Conservation (phyloP, 306 rosid genomes). For the Cicer cuneatum region DNA sequence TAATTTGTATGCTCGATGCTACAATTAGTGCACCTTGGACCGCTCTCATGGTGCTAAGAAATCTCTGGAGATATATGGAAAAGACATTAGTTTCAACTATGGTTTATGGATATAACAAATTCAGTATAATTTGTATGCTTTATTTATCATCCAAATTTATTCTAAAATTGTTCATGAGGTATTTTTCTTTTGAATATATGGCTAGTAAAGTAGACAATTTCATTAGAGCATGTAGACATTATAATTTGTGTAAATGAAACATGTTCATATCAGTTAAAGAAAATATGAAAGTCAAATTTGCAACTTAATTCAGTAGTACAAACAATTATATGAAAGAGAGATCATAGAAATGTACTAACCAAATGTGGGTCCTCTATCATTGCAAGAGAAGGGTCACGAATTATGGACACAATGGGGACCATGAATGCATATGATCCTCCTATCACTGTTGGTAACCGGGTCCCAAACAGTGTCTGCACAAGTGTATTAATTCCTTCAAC, state of each 20-base stretch:
- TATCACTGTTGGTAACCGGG: constrained; percentile 89
- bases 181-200: no score
- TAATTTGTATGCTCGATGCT: constrained; percentile 87
- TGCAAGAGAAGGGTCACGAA: constrained; percentile 72
- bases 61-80: constrained; percentile 59
- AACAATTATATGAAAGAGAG: background rate
- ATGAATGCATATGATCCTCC: constrained; percentile 98
- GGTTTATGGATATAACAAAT: background rate
- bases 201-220: no score
- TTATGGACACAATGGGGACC: constrained; percentile 94
- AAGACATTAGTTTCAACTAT: constrained; percentile 24
- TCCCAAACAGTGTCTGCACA: constrained; percentile 92
- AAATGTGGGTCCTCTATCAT: constrained; percentile 69
- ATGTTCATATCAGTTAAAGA: background rate
- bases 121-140: background rate
- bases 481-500: constrained; percentile 95
- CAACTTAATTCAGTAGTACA: constrained; percentile 3
- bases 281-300: background rate
- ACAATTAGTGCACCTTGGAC: constrained; percentile 90
- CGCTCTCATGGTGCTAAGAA: constrained; percentile 87
- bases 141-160: no score
- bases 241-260: background rate
- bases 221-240: no score
- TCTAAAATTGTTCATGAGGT: no score
- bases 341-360: constrained; percentile 56